phyloP scores from a whole-genome alignment of 2,329 filamentous ascomycete species.

The Penicillium psychrosexuale region DNA sequence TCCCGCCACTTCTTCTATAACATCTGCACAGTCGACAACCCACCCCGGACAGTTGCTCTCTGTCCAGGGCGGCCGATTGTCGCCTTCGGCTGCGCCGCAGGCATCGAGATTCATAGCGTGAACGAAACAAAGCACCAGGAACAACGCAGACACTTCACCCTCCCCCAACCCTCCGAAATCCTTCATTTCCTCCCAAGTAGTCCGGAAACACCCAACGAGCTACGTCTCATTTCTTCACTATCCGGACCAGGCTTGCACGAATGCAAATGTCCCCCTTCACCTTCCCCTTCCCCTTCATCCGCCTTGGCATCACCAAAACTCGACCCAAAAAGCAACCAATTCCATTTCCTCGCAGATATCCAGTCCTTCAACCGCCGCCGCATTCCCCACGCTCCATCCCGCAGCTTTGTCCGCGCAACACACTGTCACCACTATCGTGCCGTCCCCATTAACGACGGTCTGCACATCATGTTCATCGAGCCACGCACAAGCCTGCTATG shows the following conservation, averaged over 20 bases:
- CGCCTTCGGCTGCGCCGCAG: conserved; percentile 61
- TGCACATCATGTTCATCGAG: conserved; percentile 64
- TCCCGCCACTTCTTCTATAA: conserved; percentile 48
- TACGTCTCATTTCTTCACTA: conserved; percentile 62
- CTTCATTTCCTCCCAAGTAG: conserved; percentile 59
- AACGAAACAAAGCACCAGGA: conserved; percentile 45
- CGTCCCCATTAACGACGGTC: conserved; percentile 62
- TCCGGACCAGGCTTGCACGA: conserved; percentile 40
- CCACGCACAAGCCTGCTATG: conserved; percentile 56
- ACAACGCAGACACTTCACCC: conserved; percentile 40
- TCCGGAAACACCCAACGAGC: conserved; percentile 52
- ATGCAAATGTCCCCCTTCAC: conserved; percentile 29
- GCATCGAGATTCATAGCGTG: conserved; percentile 63
- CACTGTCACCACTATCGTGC: conserved; percentile 61
- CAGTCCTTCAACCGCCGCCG: conserved; percentile 27
- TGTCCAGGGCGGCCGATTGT: conserved; percentile 64
- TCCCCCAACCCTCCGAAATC: conserved; percentile 42
- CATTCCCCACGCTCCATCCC: conserved; percentile 17
- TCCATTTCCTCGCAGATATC: conserved; percentile 29
- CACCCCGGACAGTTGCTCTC: conserved; percentile 63
- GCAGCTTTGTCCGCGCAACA: conserved; percentile 41
- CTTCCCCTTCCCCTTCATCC: conserved; percentile 15
- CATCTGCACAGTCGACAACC: conserved; percentile 60
- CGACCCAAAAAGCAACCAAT: conserved; percentile 24
- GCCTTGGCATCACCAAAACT: conserved; percentile 16